Base-by-base conservation (phyloP, 176 grass and related monocot species). In the Lolium perenne region DNA sequence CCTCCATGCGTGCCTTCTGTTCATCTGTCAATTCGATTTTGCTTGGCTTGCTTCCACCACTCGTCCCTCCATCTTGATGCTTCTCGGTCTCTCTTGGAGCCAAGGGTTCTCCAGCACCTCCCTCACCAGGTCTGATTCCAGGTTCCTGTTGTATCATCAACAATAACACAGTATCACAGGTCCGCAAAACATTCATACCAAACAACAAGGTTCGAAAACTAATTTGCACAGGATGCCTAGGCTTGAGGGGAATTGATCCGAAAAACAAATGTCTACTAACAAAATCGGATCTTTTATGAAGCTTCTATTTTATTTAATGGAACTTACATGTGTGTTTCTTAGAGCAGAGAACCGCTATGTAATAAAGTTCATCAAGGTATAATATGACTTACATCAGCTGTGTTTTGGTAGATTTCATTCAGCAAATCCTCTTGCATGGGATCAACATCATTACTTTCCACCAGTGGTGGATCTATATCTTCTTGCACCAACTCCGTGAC, bases 1-100 rank as follows among this genome's bases (percentile, higher is more conserved):
- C 90, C 89, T 89, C 93, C 88, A 95, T 95, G 62, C 93, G 89
- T 0, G 88, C 88, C 78, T 20, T 95, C 55, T 95, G 91, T 80
- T 95, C 93, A 43, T 92, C 93, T 0, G 89, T 94, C 25, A 94
- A 50, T 65, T 86, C 81, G 81, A 86, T 67, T 51, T 85, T 93
- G 5, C 53, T 53, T 62, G 2, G 83, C 32, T 84, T 86, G 17
- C 4, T 71, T 38, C 57, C 58, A 4, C 35, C 49, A 55, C 67
- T 61, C n/a, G 38, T 22, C 17, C 22, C 87, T 85, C 18, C 82
- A 0, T 81, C 77, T 46, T 89, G 55, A 53, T 49, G 10, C 2
- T 86, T 63, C 79, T 86, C 55, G 20, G 12, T 23, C 35, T 80
- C 46, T 35, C 10, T 78, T 61, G 55, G 29, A 76, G 23, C 72